These are phyloP conservation scores for Backusella australiensis DNA, from an alignment of 192 early-diverging fungal species.

Conservation along the genomic window DNA sequence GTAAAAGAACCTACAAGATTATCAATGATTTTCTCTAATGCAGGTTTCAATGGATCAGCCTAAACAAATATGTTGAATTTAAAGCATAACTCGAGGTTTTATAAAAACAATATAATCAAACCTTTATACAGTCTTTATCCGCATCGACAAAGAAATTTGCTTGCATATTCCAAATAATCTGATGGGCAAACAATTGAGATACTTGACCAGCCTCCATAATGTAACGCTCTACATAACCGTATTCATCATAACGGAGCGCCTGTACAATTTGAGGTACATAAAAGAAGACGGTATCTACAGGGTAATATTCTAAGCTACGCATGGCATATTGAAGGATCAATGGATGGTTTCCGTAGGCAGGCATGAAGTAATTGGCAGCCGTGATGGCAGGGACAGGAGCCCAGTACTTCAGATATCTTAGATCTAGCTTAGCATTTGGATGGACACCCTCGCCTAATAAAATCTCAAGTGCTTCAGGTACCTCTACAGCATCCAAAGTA, in stretches of 20 bases:
- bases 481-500: conserved; percentile 61
- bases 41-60: conserved; percentile 87
- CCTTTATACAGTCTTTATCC: conserved; percentile 39
- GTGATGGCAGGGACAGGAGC: conserved; percentile 85
- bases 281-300: conserved; percentile 95
- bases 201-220: conserved; percentile 92
- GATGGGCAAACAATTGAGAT: conserved; percentile 98
- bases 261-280: conserved; percentile 99
- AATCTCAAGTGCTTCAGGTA: conserved; percentile 70
- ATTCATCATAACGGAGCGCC: conserved; percentile 82
- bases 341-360: conserved; percentile 68
- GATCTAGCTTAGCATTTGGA: conserved; percentile 25
- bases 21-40: conserved; percentile 81
- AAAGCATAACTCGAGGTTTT: too few relatives aligned
- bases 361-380: conserved; percentile 77
- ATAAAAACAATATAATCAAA: neutral
- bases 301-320: conserved; percentile 85
- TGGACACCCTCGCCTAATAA: conserved; percentile 64
- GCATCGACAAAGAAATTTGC: conserved; percentile 92
- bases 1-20: conserved; percentile 78
- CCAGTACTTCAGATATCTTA: conserved; percentile 84
- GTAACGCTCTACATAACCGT: conserved; percentile 91
- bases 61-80: neutral
- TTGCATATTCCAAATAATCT: conserved; percentile 99
- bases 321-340: conserved; percentile 94